Conservation (phyloP, 1,284 basidiomycete species). For the Ustilago curta region DNA sequence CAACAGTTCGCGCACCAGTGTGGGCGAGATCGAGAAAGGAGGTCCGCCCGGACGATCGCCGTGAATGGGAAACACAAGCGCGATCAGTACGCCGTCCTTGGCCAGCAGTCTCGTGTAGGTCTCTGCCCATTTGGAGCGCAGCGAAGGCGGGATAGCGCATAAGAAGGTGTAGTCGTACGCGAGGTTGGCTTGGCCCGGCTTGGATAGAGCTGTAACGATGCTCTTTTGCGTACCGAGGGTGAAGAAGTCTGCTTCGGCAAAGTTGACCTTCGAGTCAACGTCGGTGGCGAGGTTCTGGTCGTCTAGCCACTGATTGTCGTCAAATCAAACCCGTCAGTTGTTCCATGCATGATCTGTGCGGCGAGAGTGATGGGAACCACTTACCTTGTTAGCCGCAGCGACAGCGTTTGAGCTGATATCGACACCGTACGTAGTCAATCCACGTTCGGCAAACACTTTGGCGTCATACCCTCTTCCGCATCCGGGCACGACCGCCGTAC, state of each 20-base stretch:
- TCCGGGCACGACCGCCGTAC: constrained; percentile 39
- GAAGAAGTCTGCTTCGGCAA: constrained; percentile 54
- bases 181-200: constrained; percentile 22
- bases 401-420: constrained; percentile 54
- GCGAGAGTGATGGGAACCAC: not conserved
- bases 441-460: constrained; percentile 46
- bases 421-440: constrained; percentile 42
- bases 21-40: constrained; percentile 49
- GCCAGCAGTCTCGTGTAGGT: constrained; percentile 51
- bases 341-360: not conserved
- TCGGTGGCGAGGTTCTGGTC: constrained; percentile 22
- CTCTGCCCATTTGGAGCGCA: constrained; percentile 48
- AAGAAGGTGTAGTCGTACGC: constrained; percentile 63
- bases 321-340: no score
- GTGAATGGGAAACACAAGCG: constrained; percentile 57
- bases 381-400: constrained; percentile 42
- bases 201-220: constrained; percentile 18
- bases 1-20: constrained; percentile 42
- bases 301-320: constrained; percentile 40
- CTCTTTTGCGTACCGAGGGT: constrained; percentile 29
- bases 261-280: constrained; percentile 21
- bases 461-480: constrained; percentile 55
- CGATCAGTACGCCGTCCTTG: constrained; percentile 47
- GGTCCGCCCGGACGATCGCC: constrained; percentile 56
- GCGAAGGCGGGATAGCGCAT: constrained; percentile 55